A percentile compares a stretch with the other conserved stretches of the same genome.
These are phyloP conservation scores for Physaria fendleri DNA, from an alignment of 345 rosid species.

Conservation along the genomic window DNA sequence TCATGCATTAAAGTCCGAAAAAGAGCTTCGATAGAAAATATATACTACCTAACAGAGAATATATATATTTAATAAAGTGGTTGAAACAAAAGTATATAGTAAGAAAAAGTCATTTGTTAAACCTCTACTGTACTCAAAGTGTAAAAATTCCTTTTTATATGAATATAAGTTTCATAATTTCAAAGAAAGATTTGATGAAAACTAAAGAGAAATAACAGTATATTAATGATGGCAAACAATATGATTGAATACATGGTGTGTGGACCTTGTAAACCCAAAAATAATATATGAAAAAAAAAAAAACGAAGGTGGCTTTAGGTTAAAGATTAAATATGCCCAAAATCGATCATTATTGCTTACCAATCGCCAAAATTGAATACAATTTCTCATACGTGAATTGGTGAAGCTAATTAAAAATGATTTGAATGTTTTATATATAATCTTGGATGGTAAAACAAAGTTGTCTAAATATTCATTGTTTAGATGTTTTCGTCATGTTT, in stretches of 20 bases:
- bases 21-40: background rate
- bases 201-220: slow-evolving; percentile 15
- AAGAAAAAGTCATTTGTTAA: slow-evolving; percentile 8
- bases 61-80: slow-evolving; percentile 1
- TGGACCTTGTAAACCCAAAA: slow-evolving; percentile 13
- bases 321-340: slow-evolving; percentile 8
- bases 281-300: background rate
- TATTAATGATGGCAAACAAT: slow-evolving; percentile 22
- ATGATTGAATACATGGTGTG: slow-evolving; percentile 14
- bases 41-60: background rate
- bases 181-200: slow-evolving; percentile 4
- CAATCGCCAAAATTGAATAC: background rate
- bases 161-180: slow-evolving; percentile 9
- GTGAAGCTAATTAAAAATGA: background rate
- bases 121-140: slow-evolving; percentile 30
- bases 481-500: background rate
- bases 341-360: background rate
- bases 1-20: background rate
- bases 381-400: background rate
- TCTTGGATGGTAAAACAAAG: background rate
- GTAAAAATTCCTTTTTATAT: slow-evolving; percentile 3
- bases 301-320: slow-evolving; percentile 15
- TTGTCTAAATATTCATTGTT: background rate
- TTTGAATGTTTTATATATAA: background rate
- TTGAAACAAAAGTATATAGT: background rate